These are phyloP conservation scores for Jasminum sambac DNA, from an alignment of 257 asterid species.

Conservation along the genomic window DNA sequence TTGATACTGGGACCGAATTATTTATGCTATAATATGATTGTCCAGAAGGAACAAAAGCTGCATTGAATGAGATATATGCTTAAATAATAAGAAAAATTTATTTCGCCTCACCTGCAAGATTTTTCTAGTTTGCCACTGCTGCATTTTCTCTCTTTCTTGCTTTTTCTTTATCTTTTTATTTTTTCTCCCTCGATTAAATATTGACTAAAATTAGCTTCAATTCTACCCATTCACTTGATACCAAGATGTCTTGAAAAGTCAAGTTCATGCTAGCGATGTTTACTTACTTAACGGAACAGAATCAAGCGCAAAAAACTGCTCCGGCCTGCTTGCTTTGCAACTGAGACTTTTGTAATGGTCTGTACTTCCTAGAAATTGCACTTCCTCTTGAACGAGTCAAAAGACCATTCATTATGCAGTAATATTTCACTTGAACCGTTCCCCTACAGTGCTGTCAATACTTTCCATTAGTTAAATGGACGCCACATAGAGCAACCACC, in stretches of 20 bases:
- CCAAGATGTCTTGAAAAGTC: neutral
- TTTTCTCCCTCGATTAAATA: neutral
- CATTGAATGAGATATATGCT: neutral
- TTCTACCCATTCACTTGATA: neutral
- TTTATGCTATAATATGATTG: neutral
- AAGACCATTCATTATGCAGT: neutral
- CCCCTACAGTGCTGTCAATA: neutral
- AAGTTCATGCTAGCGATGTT: neutral
- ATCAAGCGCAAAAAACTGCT: neutral
- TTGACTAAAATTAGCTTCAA: neutral
- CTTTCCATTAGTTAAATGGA: neutral
- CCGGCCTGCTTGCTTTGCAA: neutral
- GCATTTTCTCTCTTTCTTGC: neutral
- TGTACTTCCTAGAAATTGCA: neutral
- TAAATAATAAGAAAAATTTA: neutral
- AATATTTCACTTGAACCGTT: neutral
- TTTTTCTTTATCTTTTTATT: neutral
- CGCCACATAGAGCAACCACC: constrained; percentile 2
- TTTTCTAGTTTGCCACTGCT: neutral
- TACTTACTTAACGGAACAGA: neutral
- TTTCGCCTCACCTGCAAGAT: constrained; percentile 13
- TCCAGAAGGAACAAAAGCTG: neutral
- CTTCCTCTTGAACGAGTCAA: neutral
- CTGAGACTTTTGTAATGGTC: neutral
- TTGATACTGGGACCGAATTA: neutral